phyloP scores from a whole-genome alignment of 371 early-diverging fungal genomes.

The Umbelopsis sp. region DNA sequence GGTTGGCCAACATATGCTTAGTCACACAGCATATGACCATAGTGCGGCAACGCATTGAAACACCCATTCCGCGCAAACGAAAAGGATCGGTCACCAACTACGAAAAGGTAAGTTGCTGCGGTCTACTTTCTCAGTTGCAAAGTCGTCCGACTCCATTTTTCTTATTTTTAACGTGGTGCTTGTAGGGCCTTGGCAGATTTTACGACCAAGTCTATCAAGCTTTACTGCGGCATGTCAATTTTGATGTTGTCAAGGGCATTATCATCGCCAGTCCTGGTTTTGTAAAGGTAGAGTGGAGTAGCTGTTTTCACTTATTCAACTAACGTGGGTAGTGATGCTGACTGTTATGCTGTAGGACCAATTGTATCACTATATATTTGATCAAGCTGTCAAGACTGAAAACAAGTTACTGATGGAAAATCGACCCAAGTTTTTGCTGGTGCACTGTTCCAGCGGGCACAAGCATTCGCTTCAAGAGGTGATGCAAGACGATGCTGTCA shows the following conservation, averaged over 20 bases:
- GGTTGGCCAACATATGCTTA: conserved; percentile 93
- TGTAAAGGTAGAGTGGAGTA: conserved; percentile 64
- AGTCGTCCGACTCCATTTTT: neutral
- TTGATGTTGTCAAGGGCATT: conserved; percentile 89
- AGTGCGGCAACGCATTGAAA: conserved; percentile 91
- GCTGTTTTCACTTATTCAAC: neutral
- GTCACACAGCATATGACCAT: conserved; percentile 95
- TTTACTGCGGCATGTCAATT: conserved; percentile 84
- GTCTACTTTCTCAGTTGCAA: neutral
- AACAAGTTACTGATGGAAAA: conserved; percentile 83
- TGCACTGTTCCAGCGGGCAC: conserved; percentile 95
- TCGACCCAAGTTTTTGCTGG: conserved; percentile 83
- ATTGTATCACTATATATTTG: conserved; percentile 82
- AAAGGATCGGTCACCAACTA: conserved; percentile 86
- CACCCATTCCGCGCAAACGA: conserved; percentile 89
- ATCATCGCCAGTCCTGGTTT: conserved; percentile 96
- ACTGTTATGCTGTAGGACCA: conserved; percentile 63
- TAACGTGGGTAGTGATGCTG: neutral
- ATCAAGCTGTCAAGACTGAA: conserved; percentile 83
- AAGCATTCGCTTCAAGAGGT: conserved; percentile 93
- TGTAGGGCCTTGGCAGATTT: conserved; percentile 75
- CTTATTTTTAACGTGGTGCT: neutral
- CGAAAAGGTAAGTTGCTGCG: conserved; percentile 70
- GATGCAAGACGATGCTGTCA: conserved; percentile 85
- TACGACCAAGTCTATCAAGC: conserved; percentile 91